Percentiles rank a stretch among this genome's conserved stretches.
phyloP scores from a whole-genome alignment of 306 rosid genomes.

The Senna siamea region DNA sequence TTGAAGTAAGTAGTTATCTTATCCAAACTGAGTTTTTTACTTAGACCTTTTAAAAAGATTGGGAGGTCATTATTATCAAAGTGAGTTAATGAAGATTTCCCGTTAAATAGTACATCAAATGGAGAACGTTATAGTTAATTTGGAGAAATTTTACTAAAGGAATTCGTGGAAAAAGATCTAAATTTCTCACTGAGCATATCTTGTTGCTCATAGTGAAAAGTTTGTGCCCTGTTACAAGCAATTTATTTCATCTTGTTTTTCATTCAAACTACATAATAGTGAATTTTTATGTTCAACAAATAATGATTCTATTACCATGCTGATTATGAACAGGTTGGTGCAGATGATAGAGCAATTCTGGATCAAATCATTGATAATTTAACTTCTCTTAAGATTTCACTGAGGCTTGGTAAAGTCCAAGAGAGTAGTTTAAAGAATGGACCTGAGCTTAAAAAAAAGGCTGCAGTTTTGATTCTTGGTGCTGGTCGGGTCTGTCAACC shows the following conservation, averaged over 20 bases:
- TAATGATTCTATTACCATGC: slow-evolving; percentile 21
- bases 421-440: slow-evolving; percentile 51
- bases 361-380: slow-evolving; percentile 81
- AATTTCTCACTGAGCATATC: no score
- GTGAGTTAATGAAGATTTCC: no score
- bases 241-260: no score
- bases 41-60: not conserved
- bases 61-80: no score
- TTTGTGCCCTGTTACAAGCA: no score
- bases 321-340: slow-evolving; percentile 75
- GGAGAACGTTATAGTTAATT: no score
- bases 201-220: no score
- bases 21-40: slow-evolving; percentile 34
- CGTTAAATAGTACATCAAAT: no score
- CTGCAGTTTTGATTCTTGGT: slow-evolving; percentile 82
- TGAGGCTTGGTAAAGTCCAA: slow-evolving; percentile 71
- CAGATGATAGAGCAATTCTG: slow-evolving; percentile 69
- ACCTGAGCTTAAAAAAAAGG: slow-evolving; percentile 54
- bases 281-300: slow-evolving; percentile 13
- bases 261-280: no score
- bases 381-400: slow-evolving; percentile 65
- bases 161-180: no score
- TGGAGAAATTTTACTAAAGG: no score
- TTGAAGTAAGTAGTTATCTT: slow-evolving; percentile 70
- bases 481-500: slow-evolving; percentile 98